These are phyloP conservation scores for Fusarium newnesense DNA, from an alignment of 2,329 filamentous ascomycete species.

Conservation along the genomic window DNA sequence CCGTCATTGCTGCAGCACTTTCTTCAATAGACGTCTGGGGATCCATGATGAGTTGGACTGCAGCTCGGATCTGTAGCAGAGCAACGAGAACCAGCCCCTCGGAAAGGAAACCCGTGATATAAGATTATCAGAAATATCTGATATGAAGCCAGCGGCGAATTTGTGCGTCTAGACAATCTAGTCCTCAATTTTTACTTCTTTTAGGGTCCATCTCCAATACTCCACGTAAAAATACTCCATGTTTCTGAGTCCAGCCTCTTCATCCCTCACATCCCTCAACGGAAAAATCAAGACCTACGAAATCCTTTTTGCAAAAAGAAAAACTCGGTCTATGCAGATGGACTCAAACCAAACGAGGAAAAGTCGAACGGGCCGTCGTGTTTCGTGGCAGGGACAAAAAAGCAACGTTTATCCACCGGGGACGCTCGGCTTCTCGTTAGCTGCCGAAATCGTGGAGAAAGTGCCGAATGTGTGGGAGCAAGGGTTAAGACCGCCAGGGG, in stretches of 20 bases:
- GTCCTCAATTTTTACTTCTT: slow-evolving; percentile 2
- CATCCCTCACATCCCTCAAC: slow-evolving; percentile 8
- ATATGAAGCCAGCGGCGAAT: background rate
- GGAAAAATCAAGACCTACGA: background rate
- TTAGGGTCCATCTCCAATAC: background rate
- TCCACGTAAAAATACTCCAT: background rate
- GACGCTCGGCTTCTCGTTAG: slow-evolving; percentile 23
- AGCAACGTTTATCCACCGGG: slow-evolving; percentile 10
- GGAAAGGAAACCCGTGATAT: slow-evolving; percentile 18
- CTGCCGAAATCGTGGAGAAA: slow-evolving; percentile 27
- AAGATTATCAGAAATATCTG: background rate
- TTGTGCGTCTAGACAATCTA: background rate
- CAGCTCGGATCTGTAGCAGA: background rate
- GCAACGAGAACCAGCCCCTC: background rate
- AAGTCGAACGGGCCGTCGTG: slow-evolving; percentile 29
- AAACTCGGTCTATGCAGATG: background rate
- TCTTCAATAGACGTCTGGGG: slow-evolving; percentile 25
- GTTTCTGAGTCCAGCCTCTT: slow-evolving; percentile 7
- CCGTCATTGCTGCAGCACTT: slow-evolving; percentile 36
- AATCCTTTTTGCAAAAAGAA: slow-evolving; percentile 7
- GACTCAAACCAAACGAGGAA: slow-evolving; percentile 18
- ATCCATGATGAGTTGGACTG: slow-evolving; percentile 22
- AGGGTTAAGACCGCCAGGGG: slow-evolving; percentile 13
- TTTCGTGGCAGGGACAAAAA: slow-evolving; percentile 32
- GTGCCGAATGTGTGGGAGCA: slow-evolving; percentile 19